Evolutionary conservation across 192 early-diverging fungal genomes (phyloP).

Genomic region (Rhizophlyctis rosea): DNA sequence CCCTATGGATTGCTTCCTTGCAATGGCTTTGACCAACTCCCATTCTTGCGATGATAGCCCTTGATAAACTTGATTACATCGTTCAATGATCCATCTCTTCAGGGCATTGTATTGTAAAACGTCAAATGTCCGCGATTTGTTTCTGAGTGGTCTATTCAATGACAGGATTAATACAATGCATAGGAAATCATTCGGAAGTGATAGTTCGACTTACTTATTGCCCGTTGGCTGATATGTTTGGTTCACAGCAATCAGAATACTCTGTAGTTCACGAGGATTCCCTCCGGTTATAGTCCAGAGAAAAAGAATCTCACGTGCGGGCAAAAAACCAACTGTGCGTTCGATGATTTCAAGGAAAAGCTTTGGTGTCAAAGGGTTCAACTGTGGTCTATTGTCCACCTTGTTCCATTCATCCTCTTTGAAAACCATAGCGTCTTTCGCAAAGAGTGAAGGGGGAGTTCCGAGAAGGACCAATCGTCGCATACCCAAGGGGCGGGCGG

Average conservation of each 20-base stretch:
- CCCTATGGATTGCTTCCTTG: not conserved
- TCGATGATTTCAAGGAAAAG: not conserved
- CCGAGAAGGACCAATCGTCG: conserved; percentile 3
- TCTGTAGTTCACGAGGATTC: not conserved
- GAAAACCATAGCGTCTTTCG: not conserved
- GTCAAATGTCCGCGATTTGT: not conserved
- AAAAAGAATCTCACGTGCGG: not conserved
- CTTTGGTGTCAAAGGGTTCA: not conserved
- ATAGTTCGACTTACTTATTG: no score
- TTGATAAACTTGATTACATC: not conserved
- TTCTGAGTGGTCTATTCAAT: no score
- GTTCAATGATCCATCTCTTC: not conserved
- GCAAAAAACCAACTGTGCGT: not conserved
- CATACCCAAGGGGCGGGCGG: conserved; percentile 1
- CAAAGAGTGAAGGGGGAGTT: not conserved
- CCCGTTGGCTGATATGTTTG: no score
- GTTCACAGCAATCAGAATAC: not conserved
- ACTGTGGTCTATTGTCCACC: not conserved
- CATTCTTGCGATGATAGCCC: not conserved
- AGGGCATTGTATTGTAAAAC: not conserved
- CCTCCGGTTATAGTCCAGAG: conserved; percentile 5
- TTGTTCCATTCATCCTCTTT: not conserved
- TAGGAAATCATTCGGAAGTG: no score
- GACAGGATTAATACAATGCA: no score
- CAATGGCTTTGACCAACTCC: not conserved